phyloP scores from a whole-genome alignment of 116 monocot species.

The Trichopus zeylanicus region DNA sequence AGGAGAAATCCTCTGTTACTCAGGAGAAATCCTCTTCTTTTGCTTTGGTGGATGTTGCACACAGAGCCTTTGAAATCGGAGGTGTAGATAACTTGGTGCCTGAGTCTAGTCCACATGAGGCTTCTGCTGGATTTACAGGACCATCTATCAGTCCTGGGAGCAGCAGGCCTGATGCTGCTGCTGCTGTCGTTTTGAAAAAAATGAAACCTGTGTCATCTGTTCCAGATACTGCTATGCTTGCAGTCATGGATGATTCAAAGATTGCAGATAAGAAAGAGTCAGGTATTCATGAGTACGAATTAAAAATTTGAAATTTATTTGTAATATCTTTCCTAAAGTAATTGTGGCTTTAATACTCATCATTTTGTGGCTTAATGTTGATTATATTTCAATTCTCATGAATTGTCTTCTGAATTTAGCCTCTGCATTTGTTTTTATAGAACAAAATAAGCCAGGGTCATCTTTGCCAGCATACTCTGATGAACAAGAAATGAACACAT shows the following conservation, averaged over 20 bases:
- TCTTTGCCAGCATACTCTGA: not conserved
- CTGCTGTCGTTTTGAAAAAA: constrained; percentile 3
- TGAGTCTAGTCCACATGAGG: not conserved
- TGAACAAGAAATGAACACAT: not conserved
- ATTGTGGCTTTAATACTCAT: not conserved
- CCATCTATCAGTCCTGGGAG: not conserved
- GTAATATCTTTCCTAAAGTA: no score
- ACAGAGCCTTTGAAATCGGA: not conserved
- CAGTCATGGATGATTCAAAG: constrained; percentile 5
- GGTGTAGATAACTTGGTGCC: not conserved
- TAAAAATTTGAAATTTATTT: not conserved
- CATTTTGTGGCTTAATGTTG: not conserved
- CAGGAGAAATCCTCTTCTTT: not conserved
- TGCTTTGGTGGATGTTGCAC: not conserved
- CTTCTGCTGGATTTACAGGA: not conserved
- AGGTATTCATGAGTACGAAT: constrained; percentile 1
- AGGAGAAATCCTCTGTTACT: not conserved
- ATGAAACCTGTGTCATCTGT: not conserved
- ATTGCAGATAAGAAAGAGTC: not conserved
- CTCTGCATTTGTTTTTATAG: not conserved
- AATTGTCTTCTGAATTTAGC: not conserved
- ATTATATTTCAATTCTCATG: not conserved
- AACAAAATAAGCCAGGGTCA: not conserved
- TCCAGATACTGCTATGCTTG: constrained; percentile 4
- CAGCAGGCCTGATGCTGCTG: not conserved